These are phyloP conservation scores for Echites panduratus DNA, from an alignment of 257 asterid species.

Conservation along the genomic window DNA sequence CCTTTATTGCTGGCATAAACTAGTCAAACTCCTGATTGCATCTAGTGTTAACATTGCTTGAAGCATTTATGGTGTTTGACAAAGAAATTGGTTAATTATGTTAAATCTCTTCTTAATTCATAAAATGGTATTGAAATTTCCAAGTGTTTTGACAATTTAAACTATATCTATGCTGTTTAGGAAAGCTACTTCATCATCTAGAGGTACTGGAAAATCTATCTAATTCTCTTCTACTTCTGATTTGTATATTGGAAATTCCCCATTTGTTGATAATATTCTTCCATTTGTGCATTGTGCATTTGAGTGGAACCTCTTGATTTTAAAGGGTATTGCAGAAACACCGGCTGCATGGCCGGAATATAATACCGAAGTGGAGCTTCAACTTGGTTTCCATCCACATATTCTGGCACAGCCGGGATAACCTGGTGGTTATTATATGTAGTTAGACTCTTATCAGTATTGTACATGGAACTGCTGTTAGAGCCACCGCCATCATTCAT, in stretches of 20 bases:
- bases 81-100: neutral
- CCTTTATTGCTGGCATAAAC: neutral
- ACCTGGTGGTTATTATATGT: neutral
- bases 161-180: neutral
- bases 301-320: neutral
- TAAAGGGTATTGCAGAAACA: slow-evolving; percentile 4
- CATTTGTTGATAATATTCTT: neutral
- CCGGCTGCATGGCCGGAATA: slow-evolving; percentile 7
- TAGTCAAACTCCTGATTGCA: neutral
- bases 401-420: neutral
- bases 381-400: neutral
- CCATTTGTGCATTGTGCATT: neutral
- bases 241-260: neutral
- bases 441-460: neutral
- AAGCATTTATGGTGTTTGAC: neutral
- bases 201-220: neutral
- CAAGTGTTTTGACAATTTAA: neutral
- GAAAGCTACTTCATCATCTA: neutral
- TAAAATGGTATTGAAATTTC: neutral
- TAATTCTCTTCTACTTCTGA: neutral
- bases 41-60: neutral
- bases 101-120: neutral
- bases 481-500: neutral
- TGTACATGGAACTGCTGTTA: neutral
- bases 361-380: neutral